Conservation (phyloP, 768 basidiomycete genomes). For the Boletus sp. region DNA sequence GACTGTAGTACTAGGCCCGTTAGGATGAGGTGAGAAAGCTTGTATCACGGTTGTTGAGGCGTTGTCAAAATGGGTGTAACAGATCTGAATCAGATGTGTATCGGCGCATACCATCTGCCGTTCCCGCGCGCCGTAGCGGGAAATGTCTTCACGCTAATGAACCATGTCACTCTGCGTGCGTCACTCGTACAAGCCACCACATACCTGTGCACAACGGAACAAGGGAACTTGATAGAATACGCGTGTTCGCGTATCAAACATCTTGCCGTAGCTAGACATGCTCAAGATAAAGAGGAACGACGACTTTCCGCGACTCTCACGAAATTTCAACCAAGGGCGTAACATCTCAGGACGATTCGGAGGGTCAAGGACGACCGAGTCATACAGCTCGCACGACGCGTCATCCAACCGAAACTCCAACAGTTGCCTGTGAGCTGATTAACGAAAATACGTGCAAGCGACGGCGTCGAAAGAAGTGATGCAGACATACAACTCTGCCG, state of each 20-base stretch:
- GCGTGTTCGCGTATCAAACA: slow-evolving; percentile 2
- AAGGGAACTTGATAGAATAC: not conserved
- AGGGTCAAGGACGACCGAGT: not conserved
- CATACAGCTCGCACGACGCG: not conserved
- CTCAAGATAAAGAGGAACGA: slow-evolving; percentile 2
- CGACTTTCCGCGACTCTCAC: not conserved
- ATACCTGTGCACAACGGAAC: not conserved
- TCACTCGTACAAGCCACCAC: slow-evolving; percentile 12
- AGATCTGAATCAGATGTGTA: too few species aligned
- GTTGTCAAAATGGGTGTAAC: too few species aligned
- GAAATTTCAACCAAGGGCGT: rapidly evolving
- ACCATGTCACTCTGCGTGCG: not conserved
- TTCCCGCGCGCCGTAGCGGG: not conserved
- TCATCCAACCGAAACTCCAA: not conserved
- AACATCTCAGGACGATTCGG: not conserved
- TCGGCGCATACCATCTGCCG: rapidly evolving
- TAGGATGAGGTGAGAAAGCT: too few species aligned
- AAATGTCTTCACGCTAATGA: not conserved
- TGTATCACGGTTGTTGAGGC: too few species aligned
- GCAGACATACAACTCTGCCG: too few species aligned
- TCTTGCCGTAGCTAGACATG: rapidly evolving
- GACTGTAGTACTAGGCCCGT: not conserved
- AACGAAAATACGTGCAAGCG: not conserved
- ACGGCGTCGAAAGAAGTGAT: too few species aligned
- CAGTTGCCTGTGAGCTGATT: not conserved